These are phyloP conservation scores for Rachicladosporium sp. DNA, from an alignment of 2,329 filamentous ascomycete species.

Conservation along the genomic window DNA sequence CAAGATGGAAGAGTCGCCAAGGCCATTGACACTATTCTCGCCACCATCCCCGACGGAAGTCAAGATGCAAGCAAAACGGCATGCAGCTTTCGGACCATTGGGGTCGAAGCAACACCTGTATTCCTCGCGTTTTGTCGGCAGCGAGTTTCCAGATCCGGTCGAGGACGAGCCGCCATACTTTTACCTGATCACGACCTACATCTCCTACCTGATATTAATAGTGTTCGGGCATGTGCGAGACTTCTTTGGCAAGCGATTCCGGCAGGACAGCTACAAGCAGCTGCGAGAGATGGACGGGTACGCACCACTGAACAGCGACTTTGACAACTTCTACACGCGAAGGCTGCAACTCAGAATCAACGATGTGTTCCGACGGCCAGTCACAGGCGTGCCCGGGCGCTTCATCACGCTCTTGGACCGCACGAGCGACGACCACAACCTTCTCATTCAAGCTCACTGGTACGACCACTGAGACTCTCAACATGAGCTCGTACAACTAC, in stretches of 20 bases:
- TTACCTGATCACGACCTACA: slow-evolving; percentile 93
- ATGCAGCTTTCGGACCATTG: slow-evolving; percentile 86
- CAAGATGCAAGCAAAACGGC: slow-evolving; percentile 59
- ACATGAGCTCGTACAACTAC: slow-evolving; percentile 99
- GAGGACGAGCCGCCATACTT: slow-evolving; percentile 96
- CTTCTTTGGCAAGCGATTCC: slow-evolving; percentile 95
- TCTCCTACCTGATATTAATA: slow-evolving; percentile 93
- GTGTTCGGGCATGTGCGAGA: slow-evolving; percentile 90
- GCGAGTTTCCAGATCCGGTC: slow-evolving; percentile 66
- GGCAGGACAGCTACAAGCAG: slow-evolving; percentile 73
- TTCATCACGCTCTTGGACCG: slow-evolving; percentile 90
- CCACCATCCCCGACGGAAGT: slow-evolving; percentile 77
- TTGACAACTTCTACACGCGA: slow-evolving; percentile 96
- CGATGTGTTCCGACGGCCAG: slow-evolving; percentile 88
- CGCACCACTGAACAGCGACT: slow-evolving; percentile 91
- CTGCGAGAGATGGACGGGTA: slow-evolving; percentile 78
- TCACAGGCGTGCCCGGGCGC: slow-evolving; percentile 83
- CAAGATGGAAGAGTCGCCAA: slow-evolving; percentile 58
- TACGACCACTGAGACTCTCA: slow-evolving; percentile 84
- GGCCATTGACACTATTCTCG: slow-evolving; percentile 71
- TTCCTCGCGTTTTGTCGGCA: slow-evolving; percentile 74
- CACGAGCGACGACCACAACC: slow-evolving; percentile 81
- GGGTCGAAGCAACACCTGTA: slow-evolving; percentile 72
- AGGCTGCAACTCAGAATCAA: slow-evolving; percentile 89
- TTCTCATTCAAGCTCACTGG: slow-evolving; percentile 80